Conservation (phyloP, 805 yeast species). For the Ogataea paradorogensis region DNA sequence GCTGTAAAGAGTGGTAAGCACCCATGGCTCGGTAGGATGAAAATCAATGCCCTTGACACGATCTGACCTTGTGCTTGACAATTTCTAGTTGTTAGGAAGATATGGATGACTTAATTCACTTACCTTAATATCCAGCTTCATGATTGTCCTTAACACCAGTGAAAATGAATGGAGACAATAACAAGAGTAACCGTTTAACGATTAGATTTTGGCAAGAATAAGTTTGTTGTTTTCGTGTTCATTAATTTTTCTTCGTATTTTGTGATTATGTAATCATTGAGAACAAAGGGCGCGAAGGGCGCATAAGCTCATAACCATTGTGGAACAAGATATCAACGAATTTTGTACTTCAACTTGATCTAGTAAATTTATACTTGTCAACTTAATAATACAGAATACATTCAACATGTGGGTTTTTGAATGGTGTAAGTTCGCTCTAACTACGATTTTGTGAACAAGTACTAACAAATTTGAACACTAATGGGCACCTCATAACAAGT, state of each 20-base stretch:
- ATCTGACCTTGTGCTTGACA: slow-evolving; percentile 87
- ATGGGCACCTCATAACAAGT: slow-evolving; percentile 1
- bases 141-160: slow-evolving; percentile 17
- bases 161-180: background rate
- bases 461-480: slow-evolving; percentile 8
- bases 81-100: slow-evolving; percentile 45
- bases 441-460: background rate
- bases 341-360: slow-evolving; percentile 1
- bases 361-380: background rate
- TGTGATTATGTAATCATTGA: slow-evolving; percentile 2
- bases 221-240: slow-evolving; percentile 17
- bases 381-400: background rate
- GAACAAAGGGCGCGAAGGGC: background rate
- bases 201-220: background rate
- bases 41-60: slow-evolving; percentile 97
- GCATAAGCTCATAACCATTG: slow-evolving; percentile 8
- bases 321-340: slow-evolving; percentile 4
- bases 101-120: slow-evolving; percentile 15
- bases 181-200: background rate
- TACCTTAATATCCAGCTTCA: slow-evolving; percentile 51
- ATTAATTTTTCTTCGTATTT: slow-evolving; percentile 2
- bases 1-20: slow-evolving; percentile 82
- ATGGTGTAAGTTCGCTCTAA: slow-evolving; percentile 34
- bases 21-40: slow-evolving; percentile 98
- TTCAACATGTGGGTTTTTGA: slow-evolving; percentile 35